Conservation (phyloP, 169 alveolate genomes). For the Cryptosporidium baileyi region DNA sequence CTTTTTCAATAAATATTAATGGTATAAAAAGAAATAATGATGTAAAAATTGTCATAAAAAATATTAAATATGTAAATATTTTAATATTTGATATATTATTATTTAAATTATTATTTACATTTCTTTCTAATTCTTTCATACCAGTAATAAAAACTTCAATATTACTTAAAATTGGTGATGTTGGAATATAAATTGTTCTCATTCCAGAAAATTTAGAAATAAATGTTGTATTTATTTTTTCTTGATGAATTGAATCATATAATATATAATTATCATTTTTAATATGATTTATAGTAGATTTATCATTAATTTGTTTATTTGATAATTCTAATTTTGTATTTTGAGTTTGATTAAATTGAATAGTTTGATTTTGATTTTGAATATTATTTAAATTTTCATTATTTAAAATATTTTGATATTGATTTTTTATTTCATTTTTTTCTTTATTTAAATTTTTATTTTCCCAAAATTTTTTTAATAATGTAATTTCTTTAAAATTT, state of each 20-base stretch:
- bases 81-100: background rate
- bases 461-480: background rate
- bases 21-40: background rate
- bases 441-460: background rate
- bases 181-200: constrained; percentile 64
- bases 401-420: background rate
- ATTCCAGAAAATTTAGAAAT: background rate
- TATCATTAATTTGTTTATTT: too few relatives aligned
- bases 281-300: background rate
- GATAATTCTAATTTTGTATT: too few relatives aligned
- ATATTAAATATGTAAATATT: background rate
- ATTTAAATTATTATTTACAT: background rate
- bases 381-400: background rate
- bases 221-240: background rate
- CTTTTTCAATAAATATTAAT: constrained; percentile 6
- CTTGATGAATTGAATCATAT: background rate
- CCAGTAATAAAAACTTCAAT: constrained; percentile 49
- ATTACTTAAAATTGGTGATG: constrained; percentile 26
- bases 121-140: constrained; percentile 51
- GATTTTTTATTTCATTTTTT: background rate
- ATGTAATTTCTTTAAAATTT: background rate
- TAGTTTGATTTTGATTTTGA: background rate
- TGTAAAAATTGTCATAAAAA: background rate
- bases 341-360: background rate
- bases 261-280: background rate